Base-by-base conservation (phyloP, 2,329 filamentous ascomycete genomes). In the Aspergillus sp. region DNA sequence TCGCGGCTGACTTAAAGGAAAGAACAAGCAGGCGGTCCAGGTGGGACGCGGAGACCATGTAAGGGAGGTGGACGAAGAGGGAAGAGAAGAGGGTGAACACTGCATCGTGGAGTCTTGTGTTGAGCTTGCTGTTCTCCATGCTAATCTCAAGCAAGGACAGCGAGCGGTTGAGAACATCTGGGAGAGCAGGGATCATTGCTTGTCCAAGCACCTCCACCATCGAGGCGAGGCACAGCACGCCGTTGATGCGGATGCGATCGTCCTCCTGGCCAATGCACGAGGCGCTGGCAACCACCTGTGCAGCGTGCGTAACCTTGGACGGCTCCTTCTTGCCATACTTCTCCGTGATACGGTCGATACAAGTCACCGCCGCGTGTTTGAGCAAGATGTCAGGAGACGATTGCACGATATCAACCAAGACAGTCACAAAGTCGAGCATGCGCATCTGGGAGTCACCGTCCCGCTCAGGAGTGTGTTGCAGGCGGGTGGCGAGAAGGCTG, bases 321-420 rank as follows among this genome's bases (percentile, higher is more conserved):
- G 89, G 82, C 68, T 96, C 90, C 73, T 93, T 96, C 80, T 95
- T 96, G 64, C 95, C 96, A 72, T 96, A 98, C 73, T 93, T 93
- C 76, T 97, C 93, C 2, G 90, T 86, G 62, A 99, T 96, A 73
- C 91, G 90, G 76, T 97, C 93, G 45, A 98, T 88, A 66, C 93
- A 98, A 37, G 87, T 87, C 61, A 99, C 87, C 1, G 93, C 90
- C 11, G 90, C 91, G 67, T 92, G 88, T 76, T 93, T 92, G 72
- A 95, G 88, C 27, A 86, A 82, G 53, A 89, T 84, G 64, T 95
- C 87, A 33, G 83, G 79, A 6, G 90, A 89, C 50, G 89, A 84
- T 55, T 88, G 81, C 58, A 99, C 85, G 46, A 96, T 90, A 19
- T 84, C 82, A 17, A 90, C 90, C 60, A 96, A 82, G 64, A 88